These are phyloP conservation scores for Athelia psychrophila DNA, from an alignment of 1,284 basidiomycete genomes.

Conservation along the genomic window DNA sequence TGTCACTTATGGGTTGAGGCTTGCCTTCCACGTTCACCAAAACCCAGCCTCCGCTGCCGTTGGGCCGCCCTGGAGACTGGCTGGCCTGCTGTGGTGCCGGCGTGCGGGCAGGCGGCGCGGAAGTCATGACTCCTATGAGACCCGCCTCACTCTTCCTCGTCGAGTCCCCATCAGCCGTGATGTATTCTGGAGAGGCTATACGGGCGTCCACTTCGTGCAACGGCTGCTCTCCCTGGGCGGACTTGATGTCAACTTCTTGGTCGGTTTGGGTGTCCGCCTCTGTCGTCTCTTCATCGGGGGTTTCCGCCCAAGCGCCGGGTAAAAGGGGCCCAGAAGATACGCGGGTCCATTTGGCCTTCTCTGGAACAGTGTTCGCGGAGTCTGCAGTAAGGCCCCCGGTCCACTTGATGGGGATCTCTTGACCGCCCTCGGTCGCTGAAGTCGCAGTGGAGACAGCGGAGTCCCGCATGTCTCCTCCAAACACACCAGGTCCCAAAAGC, in stretches of 20 bases:
- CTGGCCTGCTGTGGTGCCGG: constrained; percentile 7
- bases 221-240: constrained; percentile 18
- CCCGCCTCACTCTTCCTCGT: constrained; percentile 54
- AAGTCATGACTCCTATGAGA: constrained; percentile 41
- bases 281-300: constrained; percentile 36
- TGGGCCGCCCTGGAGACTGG: not conserved
- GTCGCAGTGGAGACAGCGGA: constrained; percentile 49
- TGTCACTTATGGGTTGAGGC: not conserved
- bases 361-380: constrained; percentile 21
- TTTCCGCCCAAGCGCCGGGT: constrained; percentile 43
- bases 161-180: constrained; percentile 23
- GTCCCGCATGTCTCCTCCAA: constrained; percentile 38
- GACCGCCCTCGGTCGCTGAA: constrained; percentile 26
- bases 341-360: constrained; percentile 22
- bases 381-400: constrained; percentile 37
- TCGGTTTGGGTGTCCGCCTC: constrained; percentile 19
- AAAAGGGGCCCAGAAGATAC: constrained; percentile 28
- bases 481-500: constrained; percentile 44
- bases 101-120: constrained; percentile 19
- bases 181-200: constrained; percentile 46
- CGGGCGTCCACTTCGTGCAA: constrained; percentile 46
- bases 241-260: not conserved
- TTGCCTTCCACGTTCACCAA: constrained; percentile 59
- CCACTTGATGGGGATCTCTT: constrained; percentile 52
- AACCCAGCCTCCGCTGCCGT: constrained; percentile 49